A percentile compares a stretch with the other conserved stretches of the same genome.
phyloP scores from a whole-genome alignment of 495 filamentous ascomycete species.

The Rusavskia elegans region DNA sequence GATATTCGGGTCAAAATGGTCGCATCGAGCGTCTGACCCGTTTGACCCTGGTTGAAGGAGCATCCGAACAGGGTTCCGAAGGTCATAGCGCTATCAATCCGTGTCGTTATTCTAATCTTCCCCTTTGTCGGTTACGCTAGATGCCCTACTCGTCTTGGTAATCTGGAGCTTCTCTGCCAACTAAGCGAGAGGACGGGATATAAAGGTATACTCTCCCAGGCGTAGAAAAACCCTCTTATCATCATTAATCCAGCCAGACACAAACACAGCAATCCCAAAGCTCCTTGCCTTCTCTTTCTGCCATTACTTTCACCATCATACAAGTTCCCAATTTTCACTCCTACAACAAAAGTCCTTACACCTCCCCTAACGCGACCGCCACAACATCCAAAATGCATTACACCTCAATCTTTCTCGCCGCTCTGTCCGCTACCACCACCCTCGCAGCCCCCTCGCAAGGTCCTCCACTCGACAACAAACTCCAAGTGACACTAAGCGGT shows the following conservation, averaged over 20 bases:
- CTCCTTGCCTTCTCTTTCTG: not conserved
- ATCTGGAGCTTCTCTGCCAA: not conserved
- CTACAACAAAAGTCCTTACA: not conserved
- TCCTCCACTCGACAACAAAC: not conserved
- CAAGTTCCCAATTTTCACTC: not conserved
- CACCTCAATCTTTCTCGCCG: not conserved
- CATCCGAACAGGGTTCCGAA: not conserved
- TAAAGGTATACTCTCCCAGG: not conserved
- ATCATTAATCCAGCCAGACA: not conserved
- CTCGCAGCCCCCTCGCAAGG: not conserved
- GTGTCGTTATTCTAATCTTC: not conserved
- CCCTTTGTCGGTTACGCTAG: not conserved
- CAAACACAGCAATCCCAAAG: not conserved
- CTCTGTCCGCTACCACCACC: slow-evolving; percentile 3
- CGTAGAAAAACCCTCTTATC: not conserved
- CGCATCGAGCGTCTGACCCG: not conserved
- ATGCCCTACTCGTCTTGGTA: not conserved
- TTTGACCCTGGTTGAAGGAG: not conserved
- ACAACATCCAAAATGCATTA: slow-evolving; percentile 3
- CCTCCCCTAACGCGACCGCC: too few species aligned
- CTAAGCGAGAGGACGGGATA: not conserved
- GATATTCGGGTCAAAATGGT: not conserved
- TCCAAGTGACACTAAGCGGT: slow-evolving; percentile 1
- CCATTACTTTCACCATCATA: not conserved
- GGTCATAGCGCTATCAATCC: too few species aligned